Evolutionary conservation across 1,284 basidiomycete species (phyloP).

Genomic region (Mrakiaceae sp.): DNA sequence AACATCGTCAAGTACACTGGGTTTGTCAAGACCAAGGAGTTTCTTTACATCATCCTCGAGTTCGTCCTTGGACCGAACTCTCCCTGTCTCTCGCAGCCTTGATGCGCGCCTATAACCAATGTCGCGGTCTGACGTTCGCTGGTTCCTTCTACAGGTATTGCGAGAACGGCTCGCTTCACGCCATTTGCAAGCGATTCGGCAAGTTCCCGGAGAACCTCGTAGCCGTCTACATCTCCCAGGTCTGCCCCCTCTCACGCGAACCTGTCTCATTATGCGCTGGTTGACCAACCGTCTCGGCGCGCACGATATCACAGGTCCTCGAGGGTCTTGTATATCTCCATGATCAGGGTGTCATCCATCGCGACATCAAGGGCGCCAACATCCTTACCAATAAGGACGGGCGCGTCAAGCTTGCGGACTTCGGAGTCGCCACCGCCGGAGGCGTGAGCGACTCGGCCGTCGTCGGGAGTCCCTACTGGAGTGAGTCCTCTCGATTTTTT

Average conservation of each 20-base stretch:
- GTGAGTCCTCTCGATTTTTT: slow-evolving; percentile 40
- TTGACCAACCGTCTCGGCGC: slow-evolving; percentile 19
- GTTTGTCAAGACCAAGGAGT: slow-evolving; percentile 87
- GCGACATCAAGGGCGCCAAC: slow-evolving; percentile 98
- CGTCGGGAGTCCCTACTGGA: slow-evolving; percentile 96
- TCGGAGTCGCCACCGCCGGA: slow-evolving; percentile 70
- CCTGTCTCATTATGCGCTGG: background rate
- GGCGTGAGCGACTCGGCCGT: slow-evolving; percentile 75
- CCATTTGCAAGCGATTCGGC: slow-evolving; percentile 91
- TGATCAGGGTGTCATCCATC: slow-evolving; percentile 93
- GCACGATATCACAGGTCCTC: slow-evolving; percentile 39
- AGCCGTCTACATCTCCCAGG: slow-evolving; percentile 89
- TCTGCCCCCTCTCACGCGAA: slow-evolving; percentile 26
- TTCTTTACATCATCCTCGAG: slow-evolving; percentile 93
- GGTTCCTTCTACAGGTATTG: slow-evolving; percentile 55
- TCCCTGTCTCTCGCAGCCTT: background rate
- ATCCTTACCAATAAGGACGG: slow-evolving; percentile 97
- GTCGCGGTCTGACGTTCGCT: background rate
- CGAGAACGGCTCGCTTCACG: slow-evolving; percentile 93
- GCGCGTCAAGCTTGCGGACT: slow-evolving; percentile 89
- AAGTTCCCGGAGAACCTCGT: slow-evolving; percentile 96
- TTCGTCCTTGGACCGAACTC: slow-evolving; percentile 31
- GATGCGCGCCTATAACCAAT: background rate
- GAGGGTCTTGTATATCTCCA: slow-evolving; percentile 90
- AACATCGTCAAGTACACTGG: slow-evolving; percentile 98